Conservation (phyloP, 306 rosid species). For the Fragaria ananassa region DNA sequence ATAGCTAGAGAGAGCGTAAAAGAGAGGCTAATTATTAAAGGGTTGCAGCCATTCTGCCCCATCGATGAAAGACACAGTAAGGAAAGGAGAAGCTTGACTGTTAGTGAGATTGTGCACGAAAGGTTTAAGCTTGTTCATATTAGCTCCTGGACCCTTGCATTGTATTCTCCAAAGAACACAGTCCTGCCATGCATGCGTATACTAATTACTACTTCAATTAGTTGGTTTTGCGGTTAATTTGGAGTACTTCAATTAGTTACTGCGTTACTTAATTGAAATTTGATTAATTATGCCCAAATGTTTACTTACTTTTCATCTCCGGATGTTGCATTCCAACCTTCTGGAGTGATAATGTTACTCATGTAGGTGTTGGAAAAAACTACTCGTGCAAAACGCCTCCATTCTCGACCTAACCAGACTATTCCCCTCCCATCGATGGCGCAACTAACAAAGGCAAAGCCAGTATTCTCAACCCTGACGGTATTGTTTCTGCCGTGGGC, state of each 20-base stretch:
- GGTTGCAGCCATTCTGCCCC: conserved; percentile 59
- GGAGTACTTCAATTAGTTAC: no score
- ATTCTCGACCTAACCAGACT: conserved; percentile 83
- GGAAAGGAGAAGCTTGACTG: conserved; percentile 48
- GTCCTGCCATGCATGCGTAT: conserved; percentile 42
- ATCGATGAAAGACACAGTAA: conserved; percentile 55
- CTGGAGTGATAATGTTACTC: conserved; percentile 77
- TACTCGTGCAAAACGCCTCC: conserved; percentile 81
- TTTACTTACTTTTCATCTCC: conserved; percentile 66
- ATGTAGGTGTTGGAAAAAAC: conserved; percentile 54
- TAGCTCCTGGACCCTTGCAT: conserved; percentile 65
- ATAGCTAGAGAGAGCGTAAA: no score
- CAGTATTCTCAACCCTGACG: conserved; percentile 58
- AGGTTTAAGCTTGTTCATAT: conserved; percentile 37
- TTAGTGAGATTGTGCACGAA: conserved; percentile 62
- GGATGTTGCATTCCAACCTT: conserved; percentile 71
- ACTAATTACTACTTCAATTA: background rate
- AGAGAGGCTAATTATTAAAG: background rate
- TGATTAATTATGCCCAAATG: background rate
- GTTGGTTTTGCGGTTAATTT: no score
- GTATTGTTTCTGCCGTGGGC: conserved; percentile 63
- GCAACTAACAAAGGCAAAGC: conserved; percentile 63
- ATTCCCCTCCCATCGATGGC: conserved; percentile 64
- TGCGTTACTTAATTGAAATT: background rate
- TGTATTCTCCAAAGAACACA: conserved; percentile 75